Evolutionary conservation across 2,329 filamentous ascomycete species (phyloP), one percentile per base, ranked within the genome.

Genomic region (Penicillium janthinellum): DNA sequence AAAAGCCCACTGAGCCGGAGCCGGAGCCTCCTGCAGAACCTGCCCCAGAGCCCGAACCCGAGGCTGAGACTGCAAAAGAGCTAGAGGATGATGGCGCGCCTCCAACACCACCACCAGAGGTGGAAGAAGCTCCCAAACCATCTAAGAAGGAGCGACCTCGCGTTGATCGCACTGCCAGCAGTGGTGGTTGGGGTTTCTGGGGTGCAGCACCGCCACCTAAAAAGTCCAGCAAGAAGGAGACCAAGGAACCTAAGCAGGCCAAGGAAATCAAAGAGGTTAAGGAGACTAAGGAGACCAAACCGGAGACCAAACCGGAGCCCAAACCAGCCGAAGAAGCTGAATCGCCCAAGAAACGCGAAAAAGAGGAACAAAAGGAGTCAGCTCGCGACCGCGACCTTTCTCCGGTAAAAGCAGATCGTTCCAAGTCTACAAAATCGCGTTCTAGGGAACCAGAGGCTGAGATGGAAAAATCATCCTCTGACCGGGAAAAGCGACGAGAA

Each of bases 111-210:
- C 78, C 81, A 8, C 79, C 81, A 10, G 82, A 84, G 49, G 71
- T 85, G 15, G 86, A 88, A 53, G 78, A 68, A 10, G 66, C 82
- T 12, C 86, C 82, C 61, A 86, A 84, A 54, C 73, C 81, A 4
- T 82, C 82, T 3, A 91, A 87, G 77, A 96, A 90, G 73, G 90
- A 96, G 64, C 89, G 92, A 14, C 80, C 89, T 31, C 91, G 89
- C 70, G 86, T 92, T 64, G 90, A 87, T 67, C 90, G 91, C 59
- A 88, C 90, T 39, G 83, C 85, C 59, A 83, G 82, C 38, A 77
- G 77, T n/a, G 81, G 85, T 12, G 87, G 89, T 34, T 95, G 92
- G 91, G 89, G 88, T 38, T 86, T 87, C 73, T 94, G 90, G 90
- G 86, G 84, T 17, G 83, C 86, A 15, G 79, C 83, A 3, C 77